A percentile compares a stretch with the other conserved stretches of the same genome.
These are phyloP conservation scores for Lagenaria siceraria DNA, from an alignment of 306 rosid genomes.

Conservation along the genomic window DNA sequence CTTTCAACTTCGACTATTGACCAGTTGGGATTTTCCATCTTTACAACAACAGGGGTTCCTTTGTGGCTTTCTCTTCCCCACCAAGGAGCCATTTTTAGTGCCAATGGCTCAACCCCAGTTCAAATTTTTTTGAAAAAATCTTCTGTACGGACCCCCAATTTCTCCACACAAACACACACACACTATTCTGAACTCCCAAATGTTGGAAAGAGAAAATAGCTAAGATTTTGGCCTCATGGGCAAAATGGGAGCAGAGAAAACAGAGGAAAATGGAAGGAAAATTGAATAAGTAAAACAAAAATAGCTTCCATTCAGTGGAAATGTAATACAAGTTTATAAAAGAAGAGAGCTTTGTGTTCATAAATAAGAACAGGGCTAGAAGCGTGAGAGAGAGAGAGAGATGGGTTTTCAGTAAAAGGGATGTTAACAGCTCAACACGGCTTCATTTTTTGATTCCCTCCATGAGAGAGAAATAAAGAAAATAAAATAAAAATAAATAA, in stretches of 20 bases:
- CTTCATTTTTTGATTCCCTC: constrained; percentile 31
- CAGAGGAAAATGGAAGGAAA: constrained; percentile 16
- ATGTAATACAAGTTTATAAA: constrained; percentile 25
- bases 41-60: constrained; percentile 89
- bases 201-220: neutral
- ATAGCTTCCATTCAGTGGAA: constrained; percentile 23
- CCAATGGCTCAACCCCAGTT: constrained; percentile 27
- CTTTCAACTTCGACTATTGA: constrained; percentile 83
- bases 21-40: constrained; percentile 96
- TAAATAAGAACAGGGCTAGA: constrained; percentile 4
- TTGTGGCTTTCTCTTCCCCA: constrained; percentile 53
- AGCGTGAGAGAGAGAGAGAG: constrained; percentile 1
- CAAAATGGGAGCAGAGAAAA: constrained; percentile 5
- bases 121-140: neutral
- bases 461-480: constrained; percentile 3
- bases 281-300: neutral
- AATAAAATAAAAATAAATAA: neutral
- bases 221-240: constrained; percentile 37
- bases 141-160: neutral
- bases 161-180: neutral
- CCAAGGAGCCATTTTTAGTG: constrained; percentile 55
- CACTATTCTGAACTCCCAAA: neutral
- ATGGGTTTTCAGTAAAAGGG: constrained; percentile 6
- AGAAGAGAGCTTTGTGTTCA: constrained; percentile 13
- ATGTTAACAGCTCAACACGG: constrained; percentile 78